phyloP scores from a whole-genome alignment of 495 filamentous ascomycete genomes.

The Penicillium egyptiacum region DNA sequence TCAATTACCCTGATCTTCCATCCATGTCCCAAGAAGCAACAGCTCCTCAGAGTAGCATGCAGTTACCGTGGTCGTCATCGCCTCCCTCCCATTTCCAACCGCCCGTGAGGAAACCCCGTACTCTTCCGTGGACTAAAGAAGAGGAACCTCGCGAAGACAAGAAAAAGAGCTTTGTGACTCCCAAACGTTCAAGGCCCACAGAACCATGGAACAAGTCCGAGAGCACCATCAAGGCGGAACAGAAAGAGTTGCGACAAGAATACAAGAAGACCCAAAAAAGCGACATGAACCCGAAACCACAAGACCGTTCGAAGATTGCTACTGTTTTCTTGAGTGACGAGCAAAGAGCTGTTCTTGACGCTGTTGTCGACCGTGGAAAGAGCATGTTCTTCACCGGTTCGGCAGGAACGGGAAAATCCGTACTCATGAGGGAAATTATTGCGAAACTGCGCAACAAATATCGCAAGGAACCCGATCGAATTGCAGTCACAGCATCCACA shows the following conservation, averaged over 20 bases:
- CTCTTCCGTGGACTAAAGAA: conserved; percentile 54
- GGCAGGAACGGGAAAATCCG: conserved; percentile 96
- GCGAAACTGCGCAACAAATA: conserved; percentile 72
- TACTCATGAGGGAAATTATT: conserved; percentile 90
- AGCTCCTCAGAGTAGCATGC: conserved; percentile 51
- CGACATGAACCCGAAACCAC: conserved; percentile 20
- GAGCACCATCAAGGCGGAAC: conserved; percentile 78
- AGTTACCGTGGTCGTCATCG: conserved; percentile 64
- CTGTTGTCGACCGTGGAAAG: conserved; percentile 71
- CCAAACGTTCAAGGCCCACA: conserved; percentile 44
- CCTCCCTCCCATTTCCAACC: conserved; percentile 52
- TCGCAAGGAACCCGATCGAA: conserved; percentile 67
- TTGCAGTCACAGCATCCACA: conserved; percentile 94
- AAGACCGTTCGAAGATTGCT: conserved; percentile 42
- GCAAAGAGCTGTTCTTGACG: conserved; percentile 75
- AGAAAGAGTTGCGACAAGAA: conserved; percentile 67
- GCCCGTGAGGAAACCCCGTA: conserved; percentile 47
- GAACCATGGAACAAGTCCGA: conserved; percentile 79
- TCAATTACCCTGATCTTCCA: conserved; percentile 46
- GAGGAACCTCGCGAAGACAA: conserved; percentile 31
- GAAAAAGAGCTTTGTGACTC: conserved; percentile 28
- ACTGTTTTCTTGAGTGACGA: conserved; percentile 78
- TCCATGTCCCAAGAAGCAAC: conserved; percentile 34
- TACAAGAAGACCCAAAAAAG: conserved; percentile 53
- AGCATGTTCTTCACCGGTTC: conserved; percentile 99